Evolutionary conservation across 2,329 filamentous ascomycete genomes (phyloP).

Genomic region (Aspergillus puulaauensis): DNA sequence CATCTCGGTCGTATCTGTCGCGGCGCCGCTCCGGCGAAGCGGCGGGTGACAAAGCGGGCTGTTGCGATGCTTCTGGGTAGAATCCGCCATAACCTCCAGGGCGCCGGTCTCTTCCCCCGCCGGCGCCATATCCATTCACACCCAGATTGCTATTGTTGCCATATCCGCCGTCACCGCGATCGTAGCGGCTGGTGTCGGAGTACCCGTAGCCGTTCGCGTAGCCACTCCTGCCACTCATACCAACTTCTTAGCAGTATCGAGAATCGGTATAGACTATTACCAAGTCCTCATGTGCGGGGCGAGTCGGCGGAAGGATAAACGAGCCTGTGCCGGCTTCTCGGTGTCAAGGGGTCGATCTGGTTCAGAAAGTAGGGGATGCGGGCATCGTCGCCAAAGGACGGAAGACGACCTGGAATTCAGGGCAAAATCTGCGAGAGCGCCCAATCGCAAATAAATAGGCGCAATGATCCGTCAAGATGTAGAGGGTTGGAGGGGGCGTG

Average conservation of each 20-base stretch:
- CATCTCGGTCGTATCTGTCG: constrained; percentile 33
- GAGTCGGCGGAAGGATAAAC: constrained; percentile 1
- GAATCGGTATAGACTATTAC: constrained; percentile 3
- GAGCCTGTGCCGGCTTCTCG: constrained; percentile 5
- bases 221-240: constrained; percentile 37
- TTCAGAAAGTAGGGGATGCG: constrained; percentile 14
- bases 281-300: constrained; percentile 16
- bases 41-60: constrained; percentile 24
- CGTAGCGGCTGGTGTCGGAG: constrained; percentile 35
- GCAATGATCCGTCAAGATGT: background rate
- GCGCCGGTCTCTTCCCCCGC: constrained; percentile 33
- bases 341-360: constrained; percentile 17
- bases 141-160: constrained; percentile 29
- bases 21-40: constrained; percentile 34
- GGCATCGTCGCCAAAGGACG: constrained; percentile 25
- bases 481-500: background rate
- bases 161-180: constrained; percentile 34
- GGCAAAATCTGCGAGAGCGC: background rate
- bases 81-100: constrained; percentile 48
- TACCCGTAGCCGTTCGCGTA: constrained; percentile 41
- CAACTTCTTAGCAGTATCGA: constrained; percentile 15
- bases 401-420: background rate
- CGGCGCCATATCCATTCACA: constrained; percentile 32
- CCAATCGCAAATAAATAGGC: background rate
- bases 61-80: constrained; percentile 31